phyloP scores from a whole-genome alignment of 2,329 filamentous ascomycete species.

The Xylaria sp. region DNA sequence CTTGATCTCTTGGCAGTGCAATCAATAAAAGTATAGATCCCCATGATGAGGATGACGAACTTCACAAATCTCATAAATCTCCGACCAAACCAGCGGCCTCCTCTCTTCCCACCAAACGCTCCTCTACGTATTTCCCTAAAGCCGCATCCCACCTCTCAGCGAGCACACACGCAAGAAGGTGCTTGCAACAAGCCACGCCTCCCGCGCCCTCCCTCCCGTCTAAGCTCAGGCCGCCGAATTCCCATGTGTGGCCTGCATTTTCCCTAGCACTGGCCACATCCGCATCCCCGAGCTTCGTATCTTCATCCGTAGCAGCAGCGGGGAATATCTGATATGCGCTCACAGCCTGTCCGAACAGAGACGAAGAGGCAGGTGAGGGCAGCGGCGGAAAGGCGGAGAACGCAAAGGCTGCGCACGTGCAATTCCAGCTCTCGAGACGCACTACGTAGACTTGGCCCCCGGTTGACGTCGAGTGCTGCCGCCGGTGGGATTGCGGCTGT shows the following conservation, averaged over 20 bases:
- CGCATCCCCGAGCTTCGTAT: conserved; percentile 24
- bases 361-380: background rate
- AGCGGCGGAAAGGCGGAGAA: conserved; percentile 72
- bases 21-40: background rate
- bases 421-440: conserved; percentile 82
- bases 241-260: conserved; percentile 39
- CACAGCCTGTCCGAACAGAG: background rate
- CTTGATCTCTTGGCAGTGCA: background rate
- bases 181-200: conserved; percentile 78
- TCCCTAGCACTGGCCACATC: conserved; percentile 21
- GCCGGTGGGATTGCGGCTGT: conserved; percentile 50
- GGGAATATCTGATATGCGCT: conserved; percentile 16
- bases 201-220: conserved; percentile 49
- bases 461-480: conserved; percentile 35
- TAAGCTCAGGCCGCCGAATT: conserved; percentile 51
- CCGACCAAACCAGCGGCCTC: conserved; percentile 79
- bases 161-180: conserved; percentile 85
- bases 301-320: background rate
- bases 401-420: conserved; percentile 86
- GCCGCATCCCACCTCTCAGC: conserved; percentile 71
- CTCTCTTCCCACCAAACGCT: conserved; percentile 65
- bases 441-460: conserved; percentile 70
- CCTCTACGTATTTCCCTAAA: conserved; percentile 67
- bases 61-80: conserved; percentile 50
- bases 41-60: background rate